These are phyloP conservation scores for Cylindrotheca fusiformis DNA, from an alignment of 108 stramenopile genomes.

Conservation along the genomic window DNA sequence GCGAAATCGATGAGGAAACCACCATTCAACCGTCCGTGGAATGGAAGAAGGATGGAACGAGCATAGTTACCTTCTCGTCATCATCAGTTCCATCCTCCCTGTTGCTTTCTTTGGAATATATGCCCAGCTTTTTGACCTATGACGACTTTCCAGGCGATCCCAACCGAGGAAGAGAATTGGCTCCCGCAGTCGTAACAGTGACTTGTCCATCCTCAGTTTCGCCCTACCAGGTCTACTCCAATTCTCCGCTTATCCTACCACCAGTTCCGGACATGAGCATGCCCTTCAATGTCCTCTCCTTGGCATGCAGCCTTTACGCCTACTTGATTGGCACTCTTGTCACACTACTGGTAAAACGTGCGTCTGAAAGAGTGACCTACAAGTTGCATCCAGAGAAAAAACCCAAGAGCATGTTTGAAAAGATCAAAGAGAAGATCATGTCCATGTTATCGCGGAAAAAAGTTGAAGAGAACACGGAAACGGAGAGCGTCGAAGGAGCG, in stretches of 20 bases:
- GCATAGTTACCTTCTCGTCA: slow-evolving; percentile 3
- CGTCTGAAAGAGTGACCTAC: slow-evolving; percentile 54
- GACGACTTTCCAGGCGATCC: slow-evolving; percentile 82
- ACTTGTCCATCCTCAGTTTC: slow-evolving; percentile 10
- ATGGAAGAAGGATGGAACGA: slow-evolving; percentile 15
- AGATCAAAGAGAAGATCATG: slow-evolving; percentile 11
- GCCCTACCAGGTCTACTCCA: slow-evolving; percentile 42
- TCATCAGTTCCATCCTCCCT: slow-evolving; percentile 32
- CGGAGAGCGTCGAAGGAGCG: too few relatives aligned
- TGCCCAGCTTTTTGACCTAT: slow-evolving; percentile 67
- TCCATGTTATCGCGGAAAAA: background rate
- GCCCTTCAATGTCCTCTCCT: slow-evolving; percentile 93
- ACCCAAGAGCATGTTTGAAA: slow-evolving; percentile 15
- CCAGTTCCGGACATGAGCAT: slow-evolving; percentile 93
- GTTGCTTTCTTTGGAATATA: slow-evolving; percentile 56
- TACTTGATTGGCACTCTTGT: slow-evolving; percentile 84
- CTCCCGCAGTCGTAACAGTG: slow-evolving; percentile 57
- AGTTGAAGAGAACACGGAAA: too few relatives aligned
- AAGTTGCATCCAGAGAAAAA: slow-evolving; percentile 43
- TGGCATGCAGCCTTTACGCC: slow-evolving; percentile 84
- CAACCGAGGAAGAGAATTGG: slow-evolving; percentile 73
- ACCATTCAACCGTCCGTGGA: slow-evolving; percentile 12
- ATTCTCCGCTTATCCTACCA: slow-evolving; percentile 63
- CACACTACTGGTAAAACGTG: slow-evolving; percentile 73
- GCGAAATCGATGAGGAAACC: background rate